Evolutionary conservation across 345 rosid genomes (phyloP), one percentile per base, ranked within the genome.

Genomic region (Salix brachista): DNA sequence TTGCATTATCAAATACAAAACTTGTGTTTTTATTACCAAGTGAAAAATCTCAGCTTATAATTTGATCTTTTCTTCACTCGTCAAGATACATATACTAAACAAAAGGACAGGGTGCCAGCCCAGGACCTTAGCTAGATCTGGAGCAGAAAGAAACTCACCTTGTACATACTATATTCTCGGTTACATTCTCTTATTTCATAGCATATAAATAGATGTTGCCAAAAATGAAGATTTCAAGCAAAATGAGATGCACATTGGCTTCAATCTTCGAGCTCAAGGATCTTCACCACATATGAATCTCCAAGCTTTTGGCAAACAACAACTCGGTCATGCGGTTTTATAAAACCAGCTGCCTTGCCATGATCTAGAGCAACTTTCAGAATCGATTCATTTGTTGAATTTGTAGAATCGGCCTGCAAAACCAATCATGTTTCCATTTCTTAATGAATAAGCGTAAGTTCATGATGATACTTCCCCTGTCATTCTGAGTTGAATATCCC

Each of bases 271-370:
- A 87, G 93, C 85, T 90, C 90, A 60, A 90, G 75, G 77, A 87
- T 88, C 86, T 87, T 90, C 50, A 90, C 91, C 34, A 90, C 90
- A 1, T 89, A 87, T 21, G 93, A 78, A 54, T 90, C 89, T 2
- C 89, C 90, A 6, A 90, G 83, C 72, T 90, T 90, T 83, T 90
- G 94, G 83, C 90, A 90, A 25, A 90, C 77, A 4, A 88, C 90
- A 3, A 90, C 86, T 4, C 88, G 89, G 48, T 90, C 94, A 21
- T 88, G 94, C 1, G 89, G 54, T 78, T 88, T 90, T 60, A 88
- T 86, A 41, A 88, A 65, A 7, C 91, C 91, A 2, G 74, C 44
- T 30, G 83, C 89, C 84, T 83, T 90, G 30, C 91, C 94, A 39
- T 87, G 87, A 78, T 90, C 90, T 50, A 90, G 75, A 70, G 94